Evolutionary conservation across 768 basidiomycete species (phyloP).

Genomic region (Agrocybe pediades): DNA sequence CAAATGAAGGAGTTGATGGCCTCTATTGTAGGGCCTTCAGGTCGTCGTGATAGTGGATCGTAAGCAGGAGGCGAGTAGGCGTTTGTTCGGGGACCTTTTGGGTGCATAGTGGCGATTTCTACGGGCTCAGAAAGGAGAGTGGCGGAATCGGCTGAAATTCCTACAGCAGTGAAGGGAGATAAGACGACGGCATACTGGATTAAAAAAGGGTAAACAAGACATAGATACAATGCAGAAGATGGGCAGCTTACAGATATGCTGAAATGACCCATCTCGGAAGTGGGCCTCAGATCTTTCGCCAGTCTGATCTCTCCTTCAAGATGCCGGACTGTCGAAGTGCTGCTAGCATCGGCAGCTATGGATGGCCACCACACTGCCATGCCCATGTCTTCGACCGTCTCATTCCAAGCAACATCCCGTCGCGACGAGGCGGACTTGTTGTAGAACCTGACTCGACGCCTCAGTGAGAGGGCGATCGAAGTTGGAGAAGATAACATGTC

Average conservation of each 20-base stretch:
- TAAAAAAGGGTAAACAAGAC: constrained; percentile 5
- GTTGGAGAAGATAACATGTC: constrained; percentile 44
- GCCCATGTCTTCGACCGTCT: constrained; percentile 44
- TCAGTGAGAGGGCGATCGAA: constrained; percentile 38
- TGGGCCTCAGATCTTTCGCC: constrained; percentile 51
- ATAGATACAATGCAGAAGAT: neutral
- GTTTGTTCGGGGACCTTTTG: constrained; percentile 48
- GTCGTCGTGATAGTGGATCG: constrained; percentile 32
- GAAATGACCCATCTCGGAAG: constrained; percentile 52
- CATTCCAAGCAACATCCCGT: constrained; percentile 45
- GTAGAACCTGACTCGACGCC: constrained; percentile 44
- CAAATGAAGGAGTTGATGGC: neutral
- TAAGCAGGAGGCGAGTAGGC: constrained; percentile 56
- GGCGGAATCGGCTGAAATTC: constrained; percentile 37
- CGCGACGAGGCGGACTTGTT: constrained; percentile 36
- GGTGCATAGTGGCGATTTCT: constrained; percentile 53
- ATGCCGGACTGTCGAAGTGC: constrained; percentile 34
- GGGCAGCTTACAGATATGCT: constrained; percentile 47
- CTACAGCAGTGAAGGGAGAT: constrained; percentile 42
- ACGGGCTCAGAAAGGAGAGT: constrained; percentile 50
- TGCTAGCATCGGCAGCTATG: constrained; percentile 26
- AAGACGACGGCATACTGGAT: constrained; percentile 50
- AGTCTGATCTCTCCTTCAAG: constrained; percentile 56
- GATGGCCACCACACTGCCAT: constrained; percentile 53
- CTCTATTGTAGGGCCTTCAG: constrained; percentile 20